Percentiles rank a stretch among this genome's conserved stretches.
Conservation (phyloP, 2,329 filamentous ascomycete species). For the Knoxdaviesia proteae region DNA sequence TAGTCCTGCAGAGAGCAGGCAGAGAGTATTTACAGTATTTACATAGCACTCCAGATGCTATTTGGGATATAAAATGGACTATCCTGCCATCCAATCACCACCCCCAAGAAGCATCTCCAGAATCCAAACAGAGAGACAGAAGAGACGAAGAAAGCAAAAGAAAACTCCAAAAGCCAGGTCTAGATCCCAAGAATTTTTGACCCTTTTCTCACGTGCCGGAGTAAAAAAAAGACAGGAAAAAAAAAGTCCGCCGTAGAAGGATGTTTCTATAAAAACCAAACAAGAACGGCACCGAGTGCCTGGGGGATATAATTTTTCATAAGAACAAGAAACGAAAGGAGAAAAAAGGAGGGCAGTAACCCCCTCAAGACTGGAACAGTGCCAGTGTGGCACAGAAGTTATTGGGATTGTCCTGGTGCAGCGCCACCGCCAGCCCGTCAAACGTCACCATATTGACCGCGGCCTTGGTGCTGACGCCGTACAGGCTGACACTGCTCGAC, state of each 20-base stretch:
- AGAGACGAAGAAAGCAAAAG: slow-evolving; percentile 5
- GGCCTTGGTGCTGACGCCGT: slow-evolving; percentile 55
- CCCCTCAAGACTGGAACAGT: slow-evolving; percentile 17
- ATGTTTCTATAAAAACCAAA: not conserved
- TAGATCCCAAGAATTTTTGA: not conserved
- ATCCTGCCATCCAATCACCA: not conserved
- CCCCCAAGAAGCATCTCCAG: slow-evolving; percentile 6
- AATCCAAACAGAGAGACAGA: slow-evolving; percentile 5
- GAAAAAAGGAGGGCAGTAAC: not conserved
- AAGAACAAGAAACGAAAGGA: slow-evolving; percentile 4
- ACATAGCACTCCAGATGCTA: no score
- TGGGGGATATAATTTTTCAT: not conserved
- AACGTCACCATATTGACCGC: slow-evolving; percentile 51
- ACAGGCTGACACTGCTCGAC: slow-evolving; percentile 40
- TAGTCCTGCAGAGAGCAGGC: no score
- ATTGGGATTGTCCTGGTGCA: slow-evolving; percentile 42
- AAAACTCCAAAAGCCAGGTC: not conserved
- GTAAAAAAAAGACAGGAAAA: not conserved
- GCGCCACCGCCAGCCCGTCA: slow-evolving; percentile 29
- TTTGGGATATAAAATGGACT: no score
- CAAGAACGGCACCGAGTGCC: not conserved
- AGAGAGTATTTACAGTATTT: no score
- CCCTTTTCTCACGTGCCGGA: not conserved
- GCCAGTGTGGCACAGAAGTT: slow-evolving; percentile 43
- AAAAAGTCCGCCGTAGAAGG: not conserved